These are phyloP conservation scores for Ophidiomyces ophidiicola DNA, from an alignment of 2,329 filamentous ascomycete genomes.

Conservation along the genomic window DNA sequence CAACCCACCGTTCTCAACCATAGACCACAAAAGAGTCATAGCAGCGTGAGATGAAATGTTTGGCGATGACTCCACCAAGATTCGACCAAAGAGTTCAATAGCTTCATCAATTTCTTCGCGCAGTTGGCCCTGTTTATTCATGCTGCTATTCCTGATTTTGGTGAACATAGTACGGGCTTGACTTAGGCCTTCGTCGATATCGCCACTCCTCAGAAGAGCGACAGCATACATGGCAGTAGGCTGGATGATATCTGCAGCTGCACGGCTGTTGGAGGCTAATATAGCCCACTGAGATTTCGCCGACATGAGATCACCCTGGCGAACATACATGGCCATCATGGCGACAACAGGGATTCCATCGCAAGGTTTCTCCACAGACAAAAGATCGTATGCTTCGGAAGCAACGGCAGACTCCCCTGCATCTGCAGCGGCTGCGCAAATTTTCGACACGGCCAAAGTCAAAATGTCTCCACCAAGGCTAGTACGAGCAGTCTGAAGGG, in stretches of 20 bases:
- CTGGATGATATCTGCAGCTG: slow-evolving; percentile 60
- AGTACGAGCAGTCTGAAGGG: slow-evolving; percentile 57
- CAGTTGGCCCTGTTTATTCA: slow-evolving; percentile 36
- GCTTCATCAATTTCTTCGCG: slow-evolving; percentile 83
- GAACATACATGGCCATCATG: slow-evolving; percentile 74
- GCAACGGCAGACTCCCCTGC: slow-evolving; percentile 58
- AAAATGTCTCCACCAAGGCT: slow-evolving; percentile 47
- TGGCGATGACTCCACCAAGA: slow-evolving; percentile 43
- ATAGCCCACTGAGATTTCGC: slow-evolving; percentile 73
- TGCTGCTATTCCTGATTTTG: slow-evolving; percentile 56
- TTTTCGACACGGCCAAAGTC: slow-evolving; percentile 53
- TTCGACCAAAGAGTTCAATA: slow-evolving; percentile 54
- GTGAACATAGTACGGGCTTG: slow-evolving; percentile 79
- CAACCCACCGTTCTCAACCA: slow-evolving; percentile 53
- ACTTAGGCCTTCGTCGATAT: slow-evolving; percentile 66
- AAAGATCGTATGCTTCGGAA: slow-evolving; percentile 49
- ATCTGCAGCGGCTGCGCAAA: slow-evolving; percentile 71
- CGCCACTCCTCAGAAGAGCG: slow-evolving; percentile 72
- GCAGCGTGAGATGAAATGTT: slow-evolving; percentile 43
- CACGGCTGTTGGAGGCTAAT: slow-evolving; percentile 47
- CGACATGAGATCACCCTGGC: slow-evolving; percentile 62
- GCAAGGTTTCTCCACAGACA: slow-evolving; percentile 43
- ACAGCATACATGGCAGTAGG: slow-evolving; percentile 83
- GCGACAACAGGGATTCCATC: slow-evolving; percentile 55
- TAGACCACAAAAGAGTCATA: slow-evolving; percentile 50